Conservation (phyloP, 169 alveolate genomes). For the Eimeria zaria region DNA sequence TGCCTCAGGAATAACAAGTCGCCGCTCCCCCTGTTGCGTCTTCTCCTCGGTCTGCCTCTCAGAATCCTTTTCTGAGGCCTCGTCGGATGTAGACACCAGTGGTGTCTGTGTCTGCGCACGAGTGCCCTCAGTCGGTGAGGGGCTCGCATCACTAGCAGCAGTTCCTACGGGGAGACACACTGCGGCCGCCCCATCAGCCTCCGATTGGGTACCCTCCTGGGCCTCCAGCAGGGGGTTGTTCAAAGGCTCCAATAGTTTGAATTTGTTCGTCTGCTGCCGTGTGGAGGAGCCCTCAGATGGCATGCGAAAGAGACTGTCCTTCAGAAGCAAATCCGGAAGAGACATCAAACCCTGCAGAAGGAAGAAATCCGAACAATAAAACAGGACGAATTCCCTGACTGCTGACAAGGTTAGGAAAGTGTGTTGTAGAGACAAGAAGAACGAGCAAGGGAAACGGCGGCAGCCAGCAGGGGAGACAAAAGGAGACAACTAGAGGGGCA, state of each 20-base stretch:
- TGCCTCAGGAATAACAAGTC: slow-evolving; percentile 73
- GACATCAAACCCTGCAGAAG: slow-evolving; percentile 80
- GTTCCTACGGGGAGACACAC: neutral
- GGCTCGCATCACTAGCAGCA: slow-evolving; percentile 2
- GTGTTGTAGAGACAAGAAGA: neutral
- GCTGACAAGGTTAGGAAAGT: neutral
- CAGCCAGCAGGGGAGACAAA: neutral
- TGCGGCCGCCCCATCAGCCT: neutral
- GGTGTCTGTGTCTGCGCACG: slow-evolving; percentile 1
- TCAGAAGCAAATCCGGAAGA: slow-evolving; percentile 83
- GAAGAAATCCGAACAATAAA: neutral
- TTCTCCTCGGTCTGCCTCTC: neutral
- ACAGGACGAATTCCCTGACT: neutral
- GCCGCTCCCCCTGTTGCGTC: slow-evolving; percentile 22
- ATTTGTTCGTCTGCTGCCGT: slow-evolving; percentile 4
- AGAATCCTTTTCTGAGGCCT: neutral
- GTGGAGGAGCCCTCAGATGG: neutral
- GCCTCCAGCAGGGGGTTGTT: slow-evolving; percentile 73
- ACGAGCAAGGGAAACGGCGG: neutral
- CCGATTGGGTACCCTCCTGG: neutral
- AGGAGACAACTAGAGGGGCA: neutral
- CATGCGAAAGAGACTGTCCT: slow-evolving; percentile 61
- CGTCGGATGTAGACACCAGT: neutral
- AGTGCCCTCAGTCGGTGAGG: slow-evolving; percentile 22
- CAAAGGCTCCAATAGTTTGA: slow-evolving; percentile 24